phyloP scores from a whole-genome alignment of 2,329 filamentous ascomycete genomes.

The Scolecobasidium constrictum region DNA sequence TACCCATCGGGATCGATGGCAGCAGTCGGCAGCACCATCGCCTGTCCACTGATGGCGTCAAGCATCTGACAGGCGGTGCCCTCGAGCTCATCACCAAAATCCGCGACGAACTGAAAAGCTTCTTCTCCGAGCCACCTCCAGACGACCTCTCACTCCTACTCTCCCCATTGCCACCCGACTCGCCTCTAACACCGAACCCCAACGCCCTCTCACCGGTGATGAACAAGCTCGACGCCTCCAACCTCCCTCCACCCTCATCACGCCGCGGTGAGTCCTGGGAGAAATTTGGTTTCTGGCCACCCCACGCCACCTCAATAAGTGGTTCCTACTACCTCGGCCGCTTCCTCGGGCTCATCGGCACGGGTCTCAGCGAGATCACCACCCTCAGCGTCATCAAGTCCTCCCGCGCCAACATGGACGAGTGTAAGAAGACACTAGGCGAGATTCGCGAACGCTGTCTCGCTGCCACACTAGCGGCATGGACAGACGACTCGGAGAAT shows the following conservation, averaged over 20 bases:
- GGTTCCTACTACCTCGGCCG: slow-evolving; percentile 84
- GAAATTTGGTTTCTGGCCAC: slow-evolving; percentile 92
- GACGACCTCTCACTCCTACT: slow-evolving; percentile 85
- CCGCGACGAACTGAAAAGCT: slow-evolving; percentile 64
- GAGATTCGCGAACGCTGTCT: slow-evolving; percentile 75
- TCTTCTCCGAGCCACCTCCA: slow-evolving; percentile 80
- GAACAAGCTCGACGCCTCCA: slow-evolving; percentile 70
- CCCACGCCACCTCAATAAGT: slow-evolving; percentile 80
- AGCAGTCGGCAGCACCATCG: slow-evolving; percentile 74
- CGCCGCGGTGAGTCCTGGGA: slow-evolving; percentile 77
- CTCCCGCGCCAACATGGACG: slow-evolving; percentile 48
- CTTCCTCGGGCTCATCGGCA: slow-evolving; percentile 72
- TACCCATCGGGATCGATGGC: slow-evolving; percentile 73
- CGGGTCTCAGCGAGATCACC: slow-evolving; percentile 76
- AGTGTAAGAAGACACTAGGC: slow-evolving; percentile 64
- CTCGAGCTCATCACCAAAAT: slow-evolving; percentile 77
- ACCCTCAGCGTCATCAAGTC: slow-evolving; percentile 57
- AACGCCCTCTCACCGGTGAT: slow-evolving; percentile 55
- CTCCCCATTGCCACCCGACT: slow-evolving; percentile 65
- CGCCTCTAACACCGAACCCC: slow-evolving; percentile 46
- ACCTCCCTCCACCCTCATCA: slow-evolving; percentile 64
- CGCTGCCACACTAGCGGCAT: slow-evolving; percentile 75
- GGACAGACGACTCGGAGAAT: slow-evolving; percentile 88
- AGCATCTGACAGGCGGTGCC: slow-evolving; percentile 64
- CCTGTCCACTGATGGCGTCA: slow-evolving; percentile 58